Evolutionary conservation across 768 basidiomycete genomes (phyloP), one percentile per base, ranked within the genome.

Genomic region (Heimioporus sp.): DNA sequence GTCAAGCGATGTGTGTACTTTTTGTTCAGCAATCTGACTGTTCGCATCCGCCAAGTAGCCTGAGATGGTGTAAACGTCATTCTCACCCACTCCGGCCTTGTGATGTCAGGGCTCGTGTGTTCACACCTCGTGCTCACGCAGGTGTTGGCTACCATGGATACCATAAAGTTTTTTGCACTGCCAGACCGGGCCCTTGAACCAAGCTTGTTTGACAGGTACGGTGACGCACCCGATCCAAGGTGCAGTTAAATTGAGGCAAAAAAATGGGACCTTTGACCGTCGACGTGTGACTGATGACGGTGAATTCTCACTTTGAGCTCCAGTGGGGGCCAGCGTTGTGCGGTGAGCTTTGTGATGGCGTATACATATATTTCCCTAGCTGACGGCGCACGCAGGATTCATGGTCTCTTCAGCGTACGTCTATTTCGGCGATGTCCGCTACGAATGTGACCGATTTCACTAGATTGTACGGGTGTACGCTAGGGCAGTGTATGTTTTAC

Each of bases 381-480:
- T 58, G 24, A 59, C 5, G 4, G 9, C 17, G 3, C 5, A 16
- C 19, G 7, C 20, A 58, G 56, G 56, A 12, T 41, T 43, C 31
- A 15, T 37, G 15, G 2, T 58, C 13, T 37, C 46, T 12, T 6
- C 38, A 38, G 10, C 35, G 57, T 59, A n/a, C 6, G 24, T 28
- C 24, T 28, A 28, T 28, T 7, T 7, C 24, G 24, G 6, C 24
- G 24, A 28, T 28, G 24, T 6, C 3, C 3, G 24, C 24, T 28
- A 28, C 24, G 24, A 41, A 52, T 17, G 12, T 16, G 37, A 17
- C 37, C 16, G 37, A 38, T 17, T 38, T 38, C n/a, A 2, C 17
- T 19, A 58, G 56, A 48, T 35, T 58, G 12, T 53, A 43, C 16
- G 57, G 56, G 8, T 59, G 57, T 20, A 49, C 47, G 13, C 9